These are phyloP conservation scores for Pseudonitzschia pungens DNA, from an alignment of 108 stramenopile genomes.

Conservation along the genomic window DNA sequence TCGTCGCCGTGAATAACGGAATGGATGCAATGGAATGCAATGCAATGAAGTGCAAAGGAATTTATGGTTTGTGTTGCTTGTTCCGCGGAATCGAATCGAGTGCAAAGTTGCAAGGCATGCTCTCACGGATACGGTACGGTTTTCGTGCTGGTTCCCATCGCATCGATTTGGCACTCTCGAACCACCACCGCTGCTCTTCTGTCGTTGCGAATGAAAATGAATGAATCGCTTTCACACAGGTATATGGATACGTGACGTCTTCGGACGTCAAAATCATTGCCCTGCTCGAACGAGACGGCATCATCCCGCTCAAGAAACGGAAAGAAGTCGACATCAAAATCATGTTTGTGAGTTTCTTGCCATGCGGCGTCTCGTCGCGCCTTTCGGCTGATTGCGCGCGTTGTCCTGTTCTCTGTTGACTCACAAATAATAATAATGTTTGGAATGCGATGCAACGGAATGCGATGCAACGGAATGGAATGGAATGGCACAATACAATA, in stretches of 20 bases:
- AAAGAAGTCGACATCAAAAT: constrained; percentile 43
- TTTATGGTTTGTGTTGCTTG: not conserved
- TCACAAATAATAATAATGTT: too few species aligned
- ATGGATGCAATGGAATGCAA: too few species aligned
- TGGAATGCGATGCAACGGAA: too few species aligned
- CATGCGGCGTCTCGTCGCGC: not conserved
- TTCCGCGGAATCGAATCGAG: not conserved
- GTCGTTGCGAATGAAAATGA: too few species aligned
- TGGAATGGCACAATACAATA: not conserved
- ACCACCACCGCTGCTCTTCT: too few species aligned
- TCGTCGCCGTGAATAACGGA: not conserved
- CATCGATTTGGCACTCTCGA: too few species aligned
- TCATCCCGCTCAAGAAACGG: constrained; percentile 36
- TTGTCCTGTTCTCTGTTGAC: not conserved
- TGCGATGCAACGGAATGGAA: not conserved
- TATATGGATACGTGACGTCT: constrained; percentile 44
- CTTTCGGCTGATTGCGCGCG: not conserved
- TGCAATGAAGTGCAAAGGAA: too few species aligned
- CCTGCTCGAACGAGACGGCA: constrained; percentile 31
- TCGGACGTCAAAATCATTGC: constrained; percentile 49
- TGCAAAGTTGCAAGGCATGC: not conserved
- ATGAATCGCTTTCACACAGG: too few species aligned
- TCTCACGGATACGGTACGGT: not conserved
- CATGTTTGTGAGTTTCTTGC: constrained; percentile 45
- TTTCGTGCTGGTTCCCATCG: not conserved